phyloP scores from a whole-genome alignment of 305 asterid species.

The Coffea humblotiana region DNA sequence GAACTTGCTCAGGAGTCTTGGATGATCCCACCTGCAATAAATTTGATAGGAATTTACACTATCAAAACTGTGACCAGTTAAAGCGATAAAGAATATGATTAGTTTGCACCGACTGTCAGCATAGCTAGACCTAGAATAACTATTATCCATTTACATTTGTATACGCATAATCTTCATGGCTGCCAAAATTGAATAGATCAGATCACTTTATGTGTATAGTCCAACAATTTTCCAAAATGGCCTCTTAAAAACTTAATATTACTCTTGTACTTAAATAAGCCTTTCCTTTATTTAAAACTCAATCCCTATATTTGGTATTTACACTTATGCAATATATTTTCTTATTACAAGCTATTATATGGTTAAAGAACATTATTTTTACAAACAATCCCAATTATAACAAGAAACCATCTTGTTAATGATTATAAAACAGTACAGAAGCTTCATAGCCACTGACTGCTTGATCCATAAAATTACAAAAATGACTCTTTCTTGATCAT shows the following conservation, averaged over 20 bases:
- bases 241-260: too few relatives aligned
- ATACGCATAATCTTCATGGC: not conserved
- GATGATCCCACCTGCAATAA: conserved; percentile 57
- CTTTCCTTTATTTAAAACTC: not conserved
- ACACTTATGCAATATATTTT: not conserved
- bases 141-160: not conserved
- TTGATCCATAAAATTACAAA: not conserved
- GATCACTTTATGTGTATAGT: not conserved
- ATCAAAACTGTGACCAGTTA: not conserved
- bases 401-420: not conserved
- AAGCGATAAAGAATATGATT: not conserved
- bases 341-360: not conserved
- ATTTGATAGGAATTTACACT: not conserved
- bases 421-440: not conserved
- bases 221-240: not conserved
- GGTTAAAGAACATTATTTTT: not conserved
- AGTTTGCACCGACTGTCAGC: not conserved
- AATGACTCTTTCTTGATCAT: too few relatives aligned
- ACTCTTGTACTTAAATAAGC: not conserved
- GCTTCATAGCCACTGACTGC: not conserved
- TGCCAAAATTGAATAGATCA: not conserved
- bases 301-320: not conserved
- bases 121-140: not conserved
- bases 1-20: conserved; percentile 38
- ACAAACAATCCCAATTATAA: not conserved